phyloP scores from a whole-genome alignment of 108 stramenopile genomes.

The Seminavis robusta region DNA sequence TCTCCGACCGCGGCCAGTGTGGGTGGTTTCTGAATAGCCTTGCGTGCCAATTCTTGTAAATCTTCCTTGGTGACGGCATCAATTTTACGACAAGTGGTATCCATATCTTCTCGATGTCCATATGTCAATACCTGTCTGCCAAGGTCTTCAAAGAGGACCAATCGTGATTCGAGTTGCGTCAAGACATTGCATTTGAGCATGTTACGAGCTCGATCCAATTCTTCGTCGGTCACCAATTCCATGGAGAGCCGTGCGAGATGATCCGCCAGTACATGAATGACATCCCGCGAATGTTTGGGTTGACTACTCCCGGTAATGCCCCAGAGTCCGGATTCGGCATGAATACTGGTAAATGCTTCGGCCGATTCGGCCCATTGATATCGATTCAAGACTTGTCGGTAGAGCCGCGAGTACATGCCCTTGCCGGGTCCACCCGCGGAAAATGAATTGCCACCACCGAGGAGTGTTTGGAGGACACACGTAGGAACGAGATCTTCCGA shows the following conservation, averaged over 20 bases:
- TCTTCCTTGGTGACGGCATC: slow-evolving; percentile 91
- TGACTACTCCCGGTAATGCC: slow-evolving; percentile 81
- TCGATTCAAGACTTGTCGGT: slow-evolving; percentile 92
- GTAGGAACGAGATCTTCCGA: slow-evolving; percentile 83
- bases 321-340: slow-evolving; percentile 88
- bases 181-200: slow-evolving; percentile 97
- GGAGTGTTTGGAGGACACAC: slow-evolving; percentile 93
- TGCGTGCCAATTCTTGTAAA: slow-evolving; percentile 71
- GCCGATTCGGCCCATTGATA: slow-evolving; percentile 92
- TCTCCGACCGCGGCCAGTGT: slow-evolving; percentile 81
- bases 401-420: slow-evolving; percentile 98
- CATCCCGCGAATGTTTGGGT: slow-evolving; percentile 51
- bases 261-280: slow-evolving; percentile 71
- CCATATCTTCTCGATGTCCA: slow-evolving; percentile 80
- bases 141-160: slow-evolving; percentile 96
- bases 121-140: slow-evolving; percentile 95
- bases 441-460: slow-evolving; percentile 96
- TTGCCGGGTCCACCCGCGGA: slow-evolving; percentile 99
- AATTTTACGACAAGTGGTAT: slow-evolving; percentile 85
- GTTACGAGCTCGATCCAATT: slow-evolving; percentile 92
- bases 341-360: slow-evolving; percentile 90
- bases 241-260: slow-evolving; percentile 75
- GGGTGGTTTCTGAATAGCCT: slow-evolving; percentile 63
- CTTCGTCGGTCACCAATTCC: slow-evolving; percentile 69
- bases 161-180: slow-evolving; percentile 93